phyloP scores from a whole-genome alignment of 2,329 filamentous ascomycete genomes.

The Byssochlamys sp. region DNA sequence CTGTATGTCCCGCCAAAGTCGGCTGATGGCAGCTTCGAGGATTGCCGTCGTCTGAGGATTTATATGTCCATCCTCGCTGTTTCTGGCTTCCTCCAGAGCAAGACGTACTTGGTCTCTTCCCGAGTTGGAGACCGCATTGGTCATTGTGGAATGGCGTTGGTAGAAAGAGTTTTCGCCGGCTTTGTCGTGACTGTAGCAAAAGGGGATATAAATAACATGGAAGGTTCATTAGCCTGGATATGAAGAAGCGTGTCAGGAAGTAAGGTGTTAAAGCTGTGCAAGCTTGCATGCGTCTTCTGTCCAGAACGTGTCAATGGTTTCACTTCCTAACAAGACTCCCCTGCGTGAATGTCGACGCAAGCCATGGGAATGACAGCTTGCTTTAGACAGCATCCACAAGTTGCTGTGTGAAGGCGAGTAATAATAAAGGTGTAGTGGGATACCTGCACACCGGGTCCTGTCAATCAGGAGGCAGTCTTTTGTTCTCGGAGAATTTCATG shows the following conservation, averaged over 20 bases:
- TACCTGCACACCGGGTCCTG: not conserved
- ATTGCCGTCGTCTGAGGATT: slow-evolving; percentile 55
- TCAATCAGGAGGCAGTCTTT: not conserved
- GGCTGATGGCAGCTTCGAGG: slow-evolving; percentile 54
- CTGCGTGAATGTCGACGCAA: not conserved
- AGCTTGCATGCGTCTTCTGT: not conserved
- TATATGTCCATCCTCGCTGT: slow-evolving; percentile 56
- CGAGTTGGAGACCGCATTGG: slow-evolving; percentile 24
- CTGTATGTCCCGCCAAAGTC: slow-evolving; percentile 60
- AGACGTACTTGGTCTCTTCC: slow-evolving; percentile 46
- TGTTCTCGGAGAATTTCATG: not conserved
- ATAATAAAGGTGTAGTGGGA: not conserved
- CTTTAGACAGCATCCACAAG: not conserved
- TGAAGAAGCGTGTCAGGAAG: not conserved
- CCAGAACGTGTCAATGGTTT: not conserved
- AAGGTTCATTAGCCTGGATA: not conserved
- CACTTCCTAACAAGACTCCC: not conserved
- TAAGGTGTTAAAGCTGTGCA: not conserved
- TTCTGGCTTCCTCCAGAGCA: slow-evolving; percentile 66
- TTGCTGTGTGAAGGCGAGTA: not conserved
- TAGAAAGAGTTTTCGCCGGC: not conserved
- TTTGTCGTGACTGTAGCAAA: not conserved
- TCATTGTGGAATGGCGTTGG: slow-evolving; percentile 16
- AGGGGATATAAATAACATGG: not conserved
- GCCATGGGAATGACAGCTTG: not conserved